These are phyloP conservation scores for Spathaspora boniae DNA, from an alignment of 805 yeast species.

Conservation along the genomic window DNA sequence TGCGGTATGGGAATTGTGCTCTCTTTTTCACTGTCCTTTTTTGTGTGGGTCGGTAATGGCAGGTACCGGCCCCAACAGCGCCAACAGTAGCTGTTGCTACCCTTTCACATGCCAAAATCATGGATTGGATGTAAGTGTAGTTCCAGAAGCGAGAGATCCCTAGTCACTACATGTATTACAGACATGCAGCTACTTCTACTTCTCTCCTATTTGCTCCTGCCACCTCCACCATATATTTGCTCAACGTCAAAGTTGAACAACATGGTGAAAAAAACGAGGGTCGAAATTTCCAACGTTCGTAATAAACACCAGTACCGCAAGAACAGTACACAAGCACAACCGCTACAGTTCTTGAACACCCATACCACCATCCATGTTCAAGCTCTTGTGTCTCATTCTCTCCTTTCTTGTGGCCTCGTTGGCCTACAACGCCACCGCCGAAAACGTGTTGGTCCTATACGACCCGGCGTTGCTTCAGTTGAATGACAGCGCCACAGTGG, in stretches of 20 bases:
- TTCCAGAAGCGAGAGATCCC: not conserved
- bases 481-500: conserved; percentile 11
- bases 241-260: no score
- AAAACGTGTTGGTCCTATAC: conserved; percentile 29
- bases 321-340: no score
- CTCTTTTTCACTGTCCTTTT: not conserved
- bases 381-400: conserved; percentile 5
- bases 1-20: not conserved
- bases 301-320: not conserved
- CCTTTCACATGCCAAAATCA: not conserved
- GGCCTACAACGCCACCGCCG: conserved; percentile 8
- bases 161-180: no score
- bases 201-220: no score
- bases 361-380: conserved; percentile 3
- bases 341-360: no score
- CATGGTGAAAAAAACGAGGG: not conserved
- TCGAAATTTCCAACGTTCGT: not conserved
- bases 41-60: conserved; percentile 3
- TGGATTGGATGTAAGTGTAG: not conserved
- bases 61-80: not conserved
- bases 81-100: not conserved
- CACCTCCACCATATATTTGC: no score
- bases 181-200: no score
- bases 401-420: conserved; percentile 6
- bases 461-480: conserved; percentile 27